phyloP scores from a whole-genome alignment of 345 rosid species.

The Physaria fendleri region DNA sequence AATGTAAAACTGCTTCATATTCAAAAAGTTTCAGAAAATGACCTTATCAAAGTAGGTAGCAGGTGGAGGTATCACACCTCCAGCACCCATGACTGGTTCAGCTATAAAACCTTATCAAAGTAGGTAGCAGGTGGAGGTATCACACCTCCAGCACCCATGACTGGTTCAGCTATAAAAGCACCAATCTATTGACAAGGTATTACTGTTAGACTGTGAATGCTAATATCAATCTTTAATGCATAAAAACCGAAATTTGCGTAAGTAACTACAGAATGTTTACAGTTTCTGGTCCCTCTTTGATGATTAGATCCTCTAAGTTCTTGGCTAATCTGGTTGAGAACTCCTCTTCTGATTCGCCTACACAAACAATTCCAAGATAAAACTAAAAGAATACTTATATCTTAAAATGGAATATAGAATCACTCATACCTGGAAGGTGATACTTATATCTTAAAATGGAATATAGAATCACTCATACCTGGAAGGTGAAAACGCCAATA shows the following conservation, averaged over 20 bases:
- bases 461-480: constrained; percentile 39
- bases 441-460: neutral
- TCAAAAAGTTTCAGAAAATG: neutral
- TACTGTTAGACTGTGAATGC: constrained; percentile 14
- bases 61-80: constrained; percentile 95
- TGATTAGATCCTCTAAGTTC: constrained; percentile 76
- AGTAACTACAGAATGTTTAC: constrained; percentile 31
- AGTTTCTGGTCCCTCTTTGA: constrained; percentile 96
- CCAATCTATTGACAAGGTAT: constrained; percentile 52
- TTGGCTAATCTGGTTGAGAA: constrained; percentile 86
- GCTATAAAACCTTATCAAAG: constrained; percentile 90
- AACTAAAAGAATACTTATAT: neutral
- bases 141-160: constrained; percentile 98
- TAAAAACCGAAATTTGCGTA: neutral
- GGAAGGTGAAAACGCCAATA: constrained; percentile 94
- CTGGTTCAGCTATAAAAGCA: constrained; percentile 95
- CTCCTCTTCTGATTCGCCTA: constrained; percentile 95
- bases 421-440: constrained; percentile 56
- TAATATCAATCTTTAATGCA: neutral
- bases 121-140: constrained; percentile 94
- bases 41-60: constrained; percentile 96
- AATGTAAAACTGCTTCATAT: too few relatives aligned
- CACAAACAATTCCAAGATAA: constrained; percentile 16
- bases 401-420: neutral
- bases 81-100: constrained; percentile 98